These are phyloP conservation scores for Zymoseptoria brevis DNA, from an alignment of 2,329 filamentous ascomycete species.

Conservation along the genomic window DNA sequence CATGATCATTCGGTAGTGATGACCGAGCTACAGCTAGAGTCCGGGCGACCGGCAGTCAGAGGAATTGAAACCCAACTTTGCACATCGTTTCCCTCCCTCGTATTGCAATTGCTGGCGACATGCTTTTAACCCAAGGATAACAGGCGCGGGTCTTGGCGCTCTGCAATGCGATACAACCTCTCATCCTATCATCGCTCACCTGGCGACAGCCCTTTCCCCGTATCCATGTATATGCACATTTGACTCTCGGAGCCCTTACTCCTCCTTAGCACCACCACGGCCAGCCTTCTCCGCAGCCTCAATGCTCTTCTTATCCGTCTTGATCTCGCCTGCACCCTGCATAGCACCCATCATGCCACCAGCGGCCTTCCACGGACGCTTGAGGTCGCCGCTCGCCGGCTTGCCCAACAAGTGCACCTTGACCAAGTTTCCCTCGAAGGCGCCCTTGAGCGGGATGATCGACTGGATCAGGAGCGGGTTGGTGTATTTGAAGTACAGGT, in stretches of 20 bases:
- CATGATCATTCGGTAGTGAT: conserved; percentile 48
- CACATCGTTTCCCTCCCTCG: not conserved
- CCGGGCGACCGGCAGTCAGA: not conserved
- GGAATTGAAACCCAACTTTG: not conserved
- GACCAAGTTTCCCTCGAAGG: conserved; percentile 88
- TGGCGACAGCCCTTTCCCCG: too few relatives aligned
- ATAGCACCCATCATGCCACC: conserved; percentile 70
- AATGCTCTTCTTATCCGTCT: conserved; percentile 67
- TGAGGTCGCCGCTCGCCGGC: conserved; percentile 80
- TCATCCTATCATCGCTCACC: not conserved
- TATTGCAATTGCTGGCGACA: not conserved
- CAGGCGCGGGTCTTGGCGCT: not conserved
- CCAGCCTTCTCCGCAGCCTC: conserved; percentile 45
- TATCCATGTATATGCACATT: not conserved
- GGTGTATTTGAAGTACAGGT: conserved; percentile 98
- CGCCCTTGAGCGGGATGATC: conserved; percentile 94
- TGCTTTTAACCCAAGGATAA: not conserved
- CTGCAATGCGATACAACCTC: not conserved
- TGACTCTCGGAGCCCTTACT: conserved; percentile 31
- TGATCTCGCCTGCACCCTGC: conserved; percentile 59
- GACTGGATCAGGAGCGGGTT: conserved; percentile 98
- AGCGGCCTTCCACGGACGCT: conserved; percentile 86
- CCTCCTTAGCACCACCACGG: conserved; percentile 46
- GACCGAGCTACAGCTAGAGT: not conserved
- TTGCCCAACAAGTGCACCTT: conserved; percentile 91